Evolutionary conservation across 2,329 filamentous ascomycete species (phyloP), one percentile per base, ranked within the genome.

Genomic region (Fusarium subtropicale): DNA sequence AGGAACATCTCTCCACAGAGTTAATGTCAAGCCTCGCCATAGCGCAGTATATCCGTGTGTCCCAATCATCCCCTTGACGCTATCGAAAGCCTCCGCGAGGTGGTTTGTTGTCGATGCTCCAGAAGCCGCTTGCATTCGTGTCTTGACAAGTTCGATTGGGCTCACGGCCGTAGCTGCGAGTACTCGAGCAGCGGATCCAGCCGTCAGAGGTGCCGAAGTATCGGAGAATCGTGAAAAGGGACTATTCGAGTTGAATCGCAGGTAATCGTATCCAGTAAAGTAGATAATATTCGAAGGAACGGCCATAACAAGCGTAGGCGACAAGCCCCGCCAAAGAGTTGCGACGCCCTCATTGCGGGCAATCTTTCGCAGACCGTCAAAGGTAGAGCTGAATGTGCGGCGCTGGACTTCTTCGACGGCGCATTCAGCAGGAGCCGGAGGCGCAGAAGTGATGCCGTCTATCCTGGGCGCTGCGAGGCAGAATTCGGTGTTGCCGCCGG

Each of bases 241-340:
- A 71, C 92, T 97, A 42, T 81, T 82, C 2, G 84, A 82, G 74
- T 92, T 91, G 69, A 87, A 92, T 36, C 96, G 90, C 61, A 99
- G 79, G 91, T 94, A 97, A 76, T 99, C 96, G 80, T 99, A 99
- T 39, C 96, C 96, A 15, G 96, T 97, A 76, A 98, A 97, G 81
- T 99, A 99, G 71, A 99, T 98, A 71, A 99, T 96, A 78, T 99
- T 99, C 28, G 90, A 93, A 0, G 96, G 96, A 8, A 99, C 87
- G 0, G 94, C 90, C 96, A 99, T 99, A 69, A 94, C 87, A 24
- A 99, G 83, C 0, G 96, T 99, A 0, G 96, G 95, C n/a, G 92
- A 97, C 7, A 99, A 83, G 0, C 96, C 96, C 65, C 96, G 88
- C 95, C 96, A 99, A 36, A 99, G 81, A 3, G 94, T 96, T 28